Evolutionary conservation across 164 flowering plant species (phyloP).

Genomic region (Euptelea pleiosperma): DNA sequence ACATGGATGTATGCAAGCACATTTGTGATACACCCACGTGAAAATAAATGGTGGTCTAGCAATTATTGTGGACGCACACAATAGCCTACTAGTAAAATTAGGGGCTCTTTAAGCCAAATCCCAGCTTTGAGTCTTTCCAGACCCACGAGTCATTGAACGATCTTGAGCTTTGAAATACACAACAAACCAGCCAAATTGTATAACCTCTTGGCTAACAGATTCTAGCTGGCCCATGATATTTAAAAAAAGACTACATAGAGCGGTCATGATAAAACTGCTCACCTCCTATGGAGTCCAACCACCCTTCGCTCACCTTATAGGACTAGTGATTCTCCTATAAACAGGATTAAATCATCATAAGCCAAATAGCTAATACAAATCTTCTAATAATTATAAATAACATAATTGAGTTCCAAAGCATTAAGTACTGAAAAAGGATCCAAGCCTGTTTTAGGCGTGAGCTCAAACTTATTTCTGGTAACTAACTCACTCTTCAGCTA

Average conservation of each 20-base stretch:
- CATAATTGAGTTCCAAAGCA: background rate
- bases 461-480: too few relatives aligned
- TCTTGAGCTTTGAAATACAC: too few relatives aligned
- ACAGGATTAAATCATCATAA: constrained; percentile 8
- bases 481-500: too few relatives aligned
- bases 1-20: background rate
- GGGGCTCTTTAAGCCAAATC: background rate
- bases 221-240: background rate
- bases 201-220: background rate
- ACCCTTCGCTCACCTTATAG: constrained; percentile 92
- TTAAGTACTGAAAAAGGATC: too few relatives aligned
- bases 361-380: background rate
- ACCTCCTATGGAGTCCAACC: constrained; percentile 98
- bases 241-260: background rate
- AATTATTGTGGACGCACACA: background rate
- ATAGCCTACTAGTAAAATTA: background rate
- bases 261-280: constrained; percentile 14
- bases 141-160: too few relatives aligned
- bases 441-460: too few relatives aligned
- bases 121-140: background rate
- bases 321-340: constrained; percentile 83
- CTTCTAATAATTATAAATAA: background rate
- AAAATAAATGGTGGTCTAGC: background rate
- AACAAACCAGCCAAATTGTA: background rate
- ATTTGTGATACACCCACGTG: background rate